phyloP scores from a whole-genome alignment of 2,329 filamentous ascomycete species.

The Rhinocladiella similis region DNA sequence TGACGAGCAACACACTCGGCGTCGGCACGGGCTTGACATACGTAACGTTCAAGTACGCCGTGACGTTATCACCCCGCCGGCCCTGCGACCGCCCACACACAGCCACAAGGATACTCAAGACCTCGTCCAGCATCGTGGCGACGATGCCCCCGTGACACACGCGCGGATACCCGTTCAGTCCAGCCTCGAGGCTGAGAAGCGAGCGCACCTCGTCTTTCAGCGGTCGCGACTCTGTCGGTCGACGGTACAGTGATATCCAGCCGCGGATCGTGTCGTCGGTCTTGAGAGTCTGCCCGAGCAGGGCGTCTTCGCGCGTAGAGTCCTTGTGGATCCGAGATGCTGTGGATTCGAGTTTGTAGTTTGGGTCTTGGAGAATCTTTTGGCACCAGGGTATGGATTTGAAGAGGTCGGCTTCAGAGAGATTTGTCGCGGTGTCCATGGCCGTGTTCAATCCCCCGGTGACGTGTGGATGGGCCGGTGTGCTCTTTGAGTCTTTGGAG shows the following conservation, averaged over 20 bases:
- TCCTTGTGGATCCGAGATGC: neutral
- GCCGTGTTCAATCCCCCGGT: too few relatives aligned
- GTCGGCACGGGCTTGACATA: conserved; percentile 14
- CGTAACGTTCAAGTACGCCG: conserved; percentile 10
- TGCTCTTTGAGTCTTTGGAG: too few relatives aligned
- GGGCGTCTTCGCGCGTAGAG: conserved; percentile 2
- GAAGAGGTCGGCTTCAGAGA: conserved; percentile 6
- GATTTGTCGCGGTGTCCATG: neutral
- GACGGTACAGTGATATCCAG: conserved; percentile 11
- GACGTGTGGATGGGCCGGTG: too few relatives aligned
- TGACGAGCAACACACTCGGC: conserved; percentile 10
- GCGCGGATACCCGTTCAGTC: conserved; percentile 15
- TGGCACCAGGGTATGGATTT: conserved; percentile 14
- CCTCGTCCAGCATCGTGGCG: conserved; percentile 18
- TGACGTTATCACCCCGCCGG: conserved; percentile 10
- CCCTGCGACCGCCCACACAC: conserved; percentile 6
- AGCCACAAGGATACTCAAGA: conserved; percentile 15
- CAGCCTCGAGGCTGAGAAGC: conserved; percentile 10
- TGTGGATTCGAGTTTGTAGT: conserved; percentile 6
- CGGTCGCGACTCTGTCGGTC: neutral
- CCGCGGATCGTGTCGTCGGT: conserved; percentile 13
- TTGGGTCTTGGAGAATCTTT: conserved; percentile 5
- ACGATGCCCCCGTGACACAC: conserved; percentile 19
- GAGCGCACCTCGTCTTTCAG: conserved; percentile 11
- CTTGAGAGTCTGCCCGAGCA: conserved; percentile 12